Base-by-base conservation (phyloP, 1,139 yeast species). In the Wickerhamomyces sp. region DNA sequence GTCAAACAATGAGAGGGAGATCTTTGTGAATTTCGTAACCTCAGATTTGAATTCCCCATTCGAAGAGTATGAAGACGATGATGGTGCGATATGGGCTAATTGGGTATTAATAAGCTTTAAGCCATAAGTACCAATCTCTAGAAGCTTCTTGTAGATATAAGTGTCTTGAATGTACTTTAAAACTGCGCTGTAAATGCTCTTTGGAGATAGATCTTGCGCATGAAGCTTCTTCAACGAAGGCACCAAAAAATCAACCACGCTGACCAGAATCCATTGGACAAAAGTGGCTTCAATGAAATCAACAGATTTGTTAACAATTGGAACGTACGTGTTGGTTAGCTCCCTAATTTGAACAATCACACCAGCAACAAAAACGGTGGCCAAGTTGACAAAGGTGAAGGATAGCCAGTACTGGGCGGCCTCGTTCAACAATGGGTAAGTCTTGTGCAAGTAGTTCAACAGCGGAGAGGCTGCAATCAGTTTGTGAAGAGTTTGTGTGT, bases 111-210 rank as follows among this genome's bases (percentile, higher is more conserved):
- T 12, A 14, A 15, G 14, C 11, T 27, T 27, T 9, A 14, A 5
- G 15, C 8, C 15, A 14, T 16, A 12, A 18, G 35, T 24, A 45
- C 68, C 69, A 46, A 66, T 64, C 12, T 28, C 30, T 5, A n/a
- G 16, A 11, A 18, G n/a, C 19, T 32, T 13, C 4, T 14, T 16
- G 19, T 26, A 25, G 10, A 17, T 20, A 25, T 11, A 16, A 16
- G 26, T 12, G 6, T 18, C 15, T 21, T 21, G 18, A 5, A 28
- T 6, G 5, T 15, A 21, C 6, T 28, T 22, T 5, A 22, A 9
- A 16, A 5, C 16, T 16, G 25, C n/a, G n/a, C 15, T 12, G n/a
- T 21, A 21, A 13, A 21, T 15, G 15, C 16, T 28, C n/a, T 15
- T 8, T 10, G 22, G 12, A 4, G 16, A 17, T 18, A 36, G 31